Base-by-base conservation (phyloP, 345 rosid species). In the Salix brachista region DNA sequence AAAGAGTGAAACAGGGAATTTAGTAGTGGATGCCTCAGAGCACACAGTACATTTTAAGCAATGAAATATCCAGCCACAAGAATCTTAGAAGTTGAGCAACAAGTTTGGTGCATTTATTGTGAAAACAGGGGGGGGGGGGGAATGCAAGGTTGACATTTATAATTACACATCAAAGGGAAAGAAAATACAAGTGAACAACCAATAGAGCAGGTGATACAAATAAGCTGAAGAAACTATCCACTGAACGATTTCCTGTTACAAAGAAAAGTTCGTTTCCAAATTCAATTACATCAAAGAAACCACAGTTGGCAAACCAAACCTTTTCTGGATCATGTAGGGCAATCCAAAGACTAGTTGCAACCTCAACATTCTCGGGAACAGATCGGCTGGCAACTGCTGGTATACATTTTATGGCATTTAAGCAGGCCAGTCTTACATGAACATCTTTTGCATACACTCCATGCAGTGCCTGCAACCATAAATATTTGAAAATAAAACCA, bases 381-480 rank as follows among this genome's bases (percentile, higher is more conserved):
- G 92, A 85, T 69, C 81, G 90, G 77, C 80, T 84, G 73, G 94
- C 86, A 83, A 93, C 91, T 72, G 92, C 91, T 73, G 99, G 99
- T 83, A 93, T 86, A 80, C 98, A 96, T 84, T 89, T 96, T 65
- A 96, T 85, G 44, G 98, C 99, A 86, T 90, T 93, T 82, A 96
- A 87, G 91, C 98, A 96, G 76, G 99, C 94, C 89, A 96, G 85
- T 84, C 99, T 91, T 70, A 96, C 99, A 90, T 93, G 98, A 77
- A 91, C 89, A 77, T 91, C 94, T 83, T 92, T 93, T 54, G 98
- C 88, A 83, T 93, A 96, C n/a, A 96, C 90, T 74, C 99, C 99
- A 82, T 86, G 84, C 65, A 96, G 83, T 11, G 97, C 98, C 98
- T 96, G 89, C n/a, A 52, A 74, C 26, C 74, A 79, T 37, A 69